These are phyloP conservation scores for Aspergillus alliaceus DNA, from an alignment of 2,329 filamentous ascomycete species.

Conservation along the genomic window DNA sequence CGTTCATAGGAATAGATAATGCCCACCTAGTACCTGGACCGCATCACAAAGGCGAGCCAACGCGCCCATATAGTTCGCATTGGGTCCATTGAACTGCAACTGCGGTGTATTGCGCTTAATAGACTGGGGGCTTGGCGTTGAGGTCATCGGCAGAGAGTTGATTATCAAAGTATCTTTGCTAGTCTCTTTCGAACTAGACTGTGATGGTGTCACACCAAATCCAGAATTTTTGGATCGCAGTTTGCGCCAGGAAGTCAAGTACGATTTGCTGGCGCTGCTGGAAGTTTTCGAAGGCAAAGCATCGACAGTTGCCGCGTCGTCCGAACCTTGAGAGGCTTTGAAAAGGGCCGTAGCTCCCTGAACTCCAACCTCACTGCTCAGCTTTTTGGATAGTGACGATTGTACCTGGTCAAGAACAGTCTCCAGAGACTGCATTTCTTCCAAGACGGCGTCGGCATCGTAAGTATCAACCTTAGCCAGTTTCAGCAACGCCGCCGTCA, in stretches of 20 bases:
- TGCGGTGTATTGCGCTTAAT: slow-evolving; percentile 69
- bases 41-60: slow-evolving; percentile 90
- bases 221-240: slow-evolving; percentile 85
- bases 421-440: slow-evolving; percentile 92
- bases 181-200: slow-evolving; percentile 42
- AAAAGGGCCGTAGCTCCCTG: slow-evolving; percentile 73
- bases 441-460: slow-evolving; percentile 86
- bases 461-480: slow-evolving; percentile 80
- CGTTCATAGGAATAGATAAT: background rate
- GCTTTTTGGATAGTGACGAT: slow-evolving; percentile 70
- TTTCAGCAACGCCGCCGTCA: slow-evolving; percentile 85
- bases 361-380: slow-evolving; percentile 90
- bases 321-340: slow-evolving; percentile 58
- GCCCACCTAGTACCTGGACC: slow-evolving; percentile 82
- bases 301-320: slow-evolving; percentile 44
- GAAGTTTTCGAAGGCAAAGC: slow-evolving; percentile 48
- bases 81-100: slow-evolving; percentile 75
- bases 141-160: slow-evolving; percentile 76
- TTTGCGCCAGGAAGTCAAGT: slow-evolving; percentile 85
- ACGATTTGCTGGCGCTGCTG: slow-evolving; percentile 71
- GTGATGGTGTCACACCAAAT: slow-evolving; percentile 48
- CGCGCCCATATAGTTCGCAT: slow-evolving; percentile 87
- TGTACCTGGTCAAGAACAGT: slow-evolving; percentile 84
- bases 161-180: slow-evolving; percentile 65
- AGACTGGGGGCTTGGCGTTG: slow-evolving; percentile 60